Evolutionary conservation across 345 rosid genomes (phyloP).

Genomic region (Arabis hirsuta): DNA sequence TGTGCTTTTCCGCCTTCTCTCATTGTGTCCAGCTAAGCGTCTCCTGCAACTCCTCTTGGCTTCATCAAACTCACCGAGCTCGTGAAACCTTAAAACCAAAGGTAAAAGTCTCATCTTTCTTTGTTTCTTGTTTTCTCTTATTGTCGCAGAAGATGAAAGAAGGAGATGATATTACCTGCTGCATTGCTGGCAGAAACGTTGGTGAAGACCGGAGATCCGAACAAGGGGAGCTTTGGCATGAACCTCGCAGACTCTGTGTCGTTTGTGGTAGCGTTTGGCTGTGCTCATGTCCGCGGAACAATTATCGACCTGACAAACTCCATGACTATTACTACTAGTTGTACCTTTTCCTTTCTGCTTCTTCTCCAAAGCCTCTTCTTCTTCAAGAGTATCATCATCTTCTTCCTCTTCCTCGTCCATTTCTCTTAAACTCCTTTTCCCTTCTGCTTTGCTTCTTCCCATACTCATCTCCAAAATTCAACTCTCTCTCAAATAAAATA

Average conservation of each 20-base stretch:
- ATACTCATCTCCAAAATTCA: constrained; percentile 39
- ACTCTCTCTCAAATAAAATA: constrained; percentile 36
- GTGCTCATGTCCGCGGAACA: constrained; percentile 64
- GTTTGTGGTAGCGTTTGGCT: constrained; percentile 75
- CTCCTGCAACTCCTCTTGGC: constrained; percentile 79
- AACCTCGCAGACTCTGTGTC: constrained; percentile 88
- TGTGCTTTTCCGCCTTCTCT: constrained; percentile 76
- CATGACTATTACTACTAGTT: constrained; percentile 23
- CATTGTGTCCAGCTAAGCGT: constrained; percentile 90
- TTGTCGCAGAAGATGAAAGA: not conserved
- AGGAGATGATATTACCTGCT: constrained; percentile 64
- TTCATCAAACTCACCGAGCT: constrained; percentile 76
- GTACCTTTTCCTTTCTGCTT: constrained; percentile 55
- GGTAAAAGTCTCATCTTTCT: not conserved
- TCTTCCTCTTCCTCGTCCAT: constrained; percentile 71
- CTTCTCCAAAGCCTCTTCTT: constrained; percentile 52
- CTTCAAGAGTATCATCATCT: constrained; percentile 32
- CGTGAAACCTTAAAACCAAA: constrained; percentile 69
- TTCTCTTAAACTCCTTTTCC: constrained; percentile 62
- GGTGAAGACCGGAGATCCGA: constrained; percentile 59
- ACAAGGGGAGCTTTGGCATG: constrained; percentile 80
- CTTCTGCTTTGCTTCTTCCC: constrained; percentile 66
- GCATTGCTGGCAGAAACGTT: constrained; percentile 99
- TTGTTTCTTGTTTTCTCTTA: constrained; percentile 7
- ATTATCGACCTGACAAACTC: constrained; percentile 68